phyloP scores from a whole-genome alignment of 495 filamentous ascomycete species.

The Aspergillus diversus region DNA sequence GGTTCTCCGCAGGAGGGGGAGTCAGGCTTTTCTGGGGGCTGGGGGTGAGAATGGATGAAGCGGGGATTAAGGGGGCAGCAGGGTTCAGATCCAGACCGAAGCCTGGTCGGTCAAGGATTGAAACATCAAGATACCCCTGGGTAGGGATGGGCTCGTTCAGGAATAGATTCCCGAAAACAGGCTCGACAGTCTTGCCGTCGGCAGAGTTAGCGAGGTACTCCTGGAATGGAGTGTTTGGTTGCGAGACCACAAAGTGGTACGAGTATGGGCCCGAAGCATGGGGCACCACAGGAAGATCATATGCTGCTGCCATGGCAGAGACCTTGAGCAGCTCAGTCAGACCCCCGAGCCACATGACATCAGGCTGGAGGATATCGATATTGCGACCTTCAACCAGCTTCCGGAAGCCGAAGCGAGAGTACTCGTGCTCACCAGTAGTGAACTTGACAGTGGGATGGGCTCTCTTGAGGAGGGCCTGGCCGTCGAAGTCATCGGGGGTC shows the following conservation, averaged over 20 bases:
- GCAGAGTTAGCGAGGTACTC: constrained; percentile 92
- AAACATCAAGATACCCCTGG: constrained; percentile 76
- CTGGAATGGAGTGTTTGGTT: constrained; percentile 89
- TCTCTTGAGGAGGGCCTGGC: constrained; percentile 83
- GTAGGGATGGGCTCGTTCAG: constrained; percentile 86
- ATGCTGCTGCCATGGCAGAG: constrained; percentile 84
- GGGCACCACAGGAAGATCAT: constrained; percentile 92
- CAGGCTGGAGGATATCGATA: constrained; percentile 89
- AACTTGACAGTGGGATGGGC: constrained; percentile 91
- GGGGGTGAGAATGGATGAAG: constrained; percentile 69
- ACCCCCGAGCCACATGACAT: constrained; percentile 96
- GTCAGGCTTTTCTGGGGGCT: constrained; percentile 65
- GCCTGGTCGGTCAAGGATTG: constrained; percentile 83
- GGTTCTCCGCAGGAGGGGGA: constrained; percentile 38
- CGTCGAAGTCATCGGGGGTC: constrained; percentile 86
- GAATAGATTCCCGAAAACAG: constrained; percentile 91
- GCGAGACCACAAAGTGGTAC: constrained; percentile 92
- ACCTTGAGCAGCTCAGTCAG: constrained; percentile 90
- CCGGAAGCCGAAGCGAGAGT: constrained; percentile 89
- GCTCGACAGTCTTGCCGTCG: constrained; percentile 83
- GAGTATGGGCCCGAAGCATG: constrained; percentile 91
- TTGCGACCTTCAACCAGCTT: constrained; percentile 91
- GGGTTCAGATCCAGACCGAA: constrained; percentile 90
- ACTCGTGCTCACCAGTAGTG: constrained; percentile 94
- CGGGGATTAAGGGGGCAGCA: constrained; percentile 74